Evolutionary conservation across 495 filamentous ascomycete genomes (phyloP), one percentile per base, ranked within the genome.

Genomic region (Acidiella bohemica): DNA sequence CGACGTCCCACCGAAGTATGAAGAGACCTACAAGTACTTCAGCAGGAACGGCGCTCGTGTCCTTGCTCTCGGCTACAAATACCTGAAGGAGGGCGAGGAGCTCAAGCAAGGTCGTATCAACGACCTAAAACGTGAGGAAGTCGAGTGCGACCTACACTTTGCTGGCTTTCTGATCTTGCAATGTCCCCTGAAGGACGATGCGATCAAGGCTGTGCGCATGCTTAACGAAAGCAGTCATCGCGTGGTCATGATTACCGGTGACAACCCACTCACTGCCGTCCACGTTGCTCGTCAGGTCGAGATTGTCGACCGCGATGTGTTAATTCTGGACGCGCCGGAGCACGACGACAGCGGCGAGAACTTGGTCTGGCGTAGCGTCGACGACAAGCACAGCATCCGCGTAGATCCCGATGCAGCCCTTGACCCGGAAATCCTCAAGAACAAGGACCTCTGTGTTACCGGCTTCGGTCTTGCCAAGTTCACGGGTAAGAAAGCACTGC

Each of bases 171-270:
- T 99, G 51, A 84, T 99, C 35, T 67, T 99, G 21, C 88, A 94
- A 54, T 93, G 84, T 54, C 90, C 90, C 14, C 66, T 99, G 23
- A 99, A 99, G 66, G 87, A 94, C 13, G 90, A 99, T 60, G 90
- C 90, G 16, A 84, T 86, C 63, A 78, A 84, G 53, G 71, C 90
- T 14, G 84, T 96, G 21, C 82, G 78, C 32, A 96, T 99, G 90
- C 70, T 99, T 41, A 99, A 94, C 55, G 92, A 96, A 64, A 94
- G 88, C 61, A 93, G 84, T 61, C 90, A 99, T 64, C 84, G 90
- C 49, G 84, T 92, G 41, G 82, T 96, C 50, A 99, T 99, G 90
- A 99, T 99, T 41, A 99, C 90, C 33, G 90, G 90, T 53, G 90
- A 99, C 61, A 99, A 99, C 55, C 87, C 90, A 16, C 70, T 99